Base-by-base conservation (phyloP, 2,329 filamentous ascomycete species). In the Monosporascus sp. region DNA sequence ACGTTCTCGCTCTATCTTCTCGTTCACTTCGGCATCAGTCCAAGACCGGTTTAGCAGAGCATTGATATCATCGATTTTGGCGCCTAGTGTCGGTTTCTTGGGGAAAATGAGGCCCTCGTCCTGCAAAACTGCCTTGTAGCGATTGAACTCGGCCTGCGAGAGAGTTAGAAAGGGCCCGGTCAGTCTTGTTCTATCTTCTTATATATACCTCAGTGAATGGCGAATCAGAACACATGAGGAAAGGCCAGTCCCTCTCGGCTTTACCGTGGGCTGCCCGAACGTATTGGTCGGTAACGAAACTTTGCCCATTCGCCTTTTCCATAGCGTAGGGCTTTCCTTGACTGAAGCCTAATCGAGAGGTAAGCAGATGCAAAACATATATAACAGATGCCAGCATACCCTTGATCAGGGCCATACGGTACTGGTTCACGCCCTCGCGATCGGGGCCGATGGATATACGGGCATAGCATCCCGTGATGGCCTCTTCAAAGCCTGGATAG, bases 351-450 rank as follows among this genome's bases (percentile, higher is more conserved):
- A 55, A 2, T 47, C 14, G 45, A 47, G 38, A 37, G 52, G 52
- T 72, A 48, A 70, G 62, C 39, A 47, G 35, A 24, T 45, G n/a
- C n/a, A 27, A 3, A 14, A 2, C 22, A 59, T 51, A 31, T n/a
- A 25, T 4, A 22, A 27, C 8, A 48, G 51, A 9, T 24, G 6
- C 5, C 24, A 39, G 62, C 70, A 58, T 76, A 90, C 90, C 85
- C 73, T 94, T 96, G 66, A 99, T 91, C 55, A 88, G 74, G 31
- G 88, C 88, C 81, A 99, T 88, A 55, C 93, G 88, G 70, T 99
- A 99, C 59, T 89, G 81, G 56, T 88, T 87, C 54, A 85, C 76
- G 3, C 87, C 86, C 4, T 85, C 79, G 11, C 82, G 81, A 65
- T 95, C 88, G 14, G 87, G 80, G 1, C 92, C 93, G 52, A 97